A percentile compares a stretch with the other conserved stretches of the same genome.
Conservation (phyloP, 345 rosid genomes). For the Mercurialis annua region DNA sequence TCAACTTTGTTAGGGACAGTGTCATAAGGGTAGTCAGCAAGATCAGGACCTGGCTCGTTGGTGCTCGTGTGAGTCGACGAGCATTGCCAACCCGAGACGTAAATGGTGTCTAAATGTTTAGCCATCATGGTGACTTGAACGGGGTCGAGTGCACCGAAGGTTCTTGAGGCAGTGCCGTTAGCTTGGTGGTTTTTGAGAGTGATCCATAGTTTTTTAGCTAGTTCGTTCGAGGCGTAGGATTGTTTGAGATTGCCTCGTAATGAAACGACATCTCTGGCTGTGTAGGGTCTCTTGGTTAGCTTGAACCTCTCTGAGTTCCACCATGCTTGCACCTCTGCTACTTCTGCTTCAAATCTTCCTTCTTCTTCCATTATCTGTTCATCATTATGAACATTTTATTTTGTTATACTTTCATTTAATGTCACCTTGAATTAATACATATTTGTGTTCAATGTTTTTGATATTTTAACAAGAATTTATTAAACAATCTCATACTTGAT, state of each 20-base stretch:
- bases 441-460: too few species aligned
- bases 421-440: too few species aligned
- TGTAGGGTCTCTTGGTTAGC: conserved; percentile 75
- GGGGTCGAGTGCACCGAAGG: conserved; percentile 92
- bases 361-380: conserved; percentile 86
- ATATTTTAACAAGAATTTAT: too few species aligned
- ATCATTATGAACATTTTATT: too few species aligned
- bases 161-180: conserved; percentile 84
- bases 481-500: too few species aligned
- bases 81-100: conserved; percentile 99
- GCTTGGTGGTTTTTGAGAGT: conserved; percentile 89
- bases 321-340: conserved; percentile 94
- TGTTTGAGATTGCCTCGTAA: conserved; percentile 79
- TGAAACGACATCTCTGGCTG: conserved; percentile 84
- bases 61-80: conserved; percentile 92
- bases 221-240: conserved; percentile 76
- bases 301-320: conserved; percentile 97
- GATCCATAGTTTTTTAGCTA: conserved; percentile 88
- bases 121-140: conserved; percentile 99
- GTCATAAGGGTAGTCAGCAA: conserved; percentile 93
- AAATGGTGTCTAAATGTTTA: conserved; percentile 77
- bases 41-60: conserved; percentile 96
- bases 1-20: conserved; percentile 97
- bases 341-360: conserved; percentile 83
- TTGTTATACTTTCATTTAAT: too few species aligned